Base-by-base conservation (phyloP, 2,329 filamentous ascomycete species). In the Colletotrichum kahawae region DNA sequence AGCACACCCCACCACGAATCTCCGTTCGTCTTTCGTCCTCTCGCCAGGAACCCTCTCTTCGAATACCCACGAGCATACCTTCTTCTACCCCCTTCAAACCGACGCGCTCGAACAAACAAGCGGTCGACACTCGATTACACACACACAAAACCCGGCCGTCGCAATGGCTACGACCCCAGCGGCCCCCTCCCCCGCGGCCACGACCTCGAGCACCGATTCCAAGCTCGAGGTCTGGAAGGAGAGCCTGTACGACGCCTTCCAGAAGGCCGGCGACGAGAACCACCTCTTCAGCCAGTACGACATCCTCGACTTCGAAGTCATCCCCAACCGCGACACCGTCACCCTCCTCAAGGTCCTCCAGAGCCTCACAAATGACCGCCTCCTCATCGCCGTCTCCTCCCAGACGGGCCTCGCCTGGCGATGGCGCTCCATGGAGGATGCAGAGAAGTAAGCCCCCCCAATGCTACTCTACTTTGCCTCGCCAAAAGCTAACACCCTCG, bases 241-340 rank as follows among this genome's bases (percentile, higher is more conserved):
- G 77, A 85, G 87, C 16, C 87, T 92, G 54, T 92, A 92, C 83
- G 87, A 90, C 64, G 86, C 87, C 36, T 90, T 89, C 78, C 85
- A 85, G 78, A 87, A 90, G 76, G 85, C 87, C 21, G 86, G 87
- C 75, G 84, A 86, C 75, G 83, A 86, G 57, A 83, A 86, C 48
- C 85, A 85, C 62, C 82, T 90, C 66, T 92, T 92, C 82, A 88
- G 87, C 14, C 91, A 93, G 80, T 86, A 89, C 43, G 90, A 92
- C 78, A 84, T 93, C 51, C 83, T 91, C 73, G 87, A 87, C 31
- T 86, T 92, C 72, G 87, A 88, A 73, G 86, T 93, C 77, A 88
- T 93, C 64, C 90, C 91, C 7, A 88, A 89, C 65, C 85, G 88
- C 75, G 89, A 92, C 81, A 82, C 91, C 76, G 82, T 86, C 80